phyloP scores from a whole-genome alignment of 2,329 filamentous ascomycete species.

The Cladosporium colombiae region DNA sequence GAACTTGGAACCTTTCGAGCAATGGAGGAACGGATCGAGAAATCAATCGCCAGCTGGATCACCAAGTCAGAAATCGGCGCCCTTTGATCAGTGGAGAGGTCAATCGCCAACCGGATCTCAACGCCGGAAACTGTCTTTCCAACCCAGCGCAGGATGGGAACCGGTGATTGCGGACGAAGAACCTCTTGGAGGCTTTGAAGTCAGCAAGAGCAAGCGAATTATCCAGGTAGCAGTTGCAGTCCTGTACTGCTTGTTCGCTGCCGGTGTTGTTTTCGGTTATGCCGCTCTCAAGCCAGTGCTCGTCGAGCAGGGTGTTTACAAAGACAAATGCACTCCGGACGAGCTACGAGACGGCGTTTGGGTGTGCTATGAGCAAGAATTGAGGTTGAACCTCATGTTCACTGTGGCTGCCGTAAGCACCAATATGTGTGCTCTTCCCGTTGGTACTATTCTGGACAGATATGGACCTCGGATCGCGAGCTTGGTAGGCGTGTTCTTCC shows the following conservation, averaged over 20 bases:
- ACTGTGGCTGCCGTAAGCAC: slow-evolving; percentile 84
- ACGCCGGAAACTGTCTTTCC: slow-evolving; percentile 52
- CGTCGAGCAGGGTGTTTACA: slow-evolving; percentile 71
- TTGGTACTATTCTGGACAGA: slow-evolving; percentile 81
- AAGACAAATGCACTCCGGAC: slow-evolving; percentile 60
- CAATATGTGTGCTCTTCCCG: slow-evolving; percentile 81
- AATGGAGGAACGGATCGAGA: slow-evolving; percentile 23
- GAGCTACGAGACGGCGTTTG: slow-evolving; percentile 52
- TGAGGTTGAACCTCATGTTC: slow-evolving; percentile 84
- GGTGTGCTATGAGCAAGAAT: slow-evolving; percentile 60
- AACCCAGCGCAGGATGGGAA: slow-evolving; percentile 50
- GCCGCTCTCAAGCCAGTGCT: slow-evolving; percentile 81
- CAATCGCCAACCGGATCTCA: slow-evolving; percentile 41
- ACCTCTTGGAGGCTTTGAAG: slow-evolving; percentile 55
- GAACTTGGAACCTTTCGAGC: slow-evolving; percentile 16
- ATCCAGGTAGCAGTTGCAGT: slow-evolving; percentile 67
- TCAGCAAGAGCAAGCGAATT: slow-evolving; percentile 54
- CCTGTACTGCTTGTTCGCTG: slow-evolving; percentile 72
- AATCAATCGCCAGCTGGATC: slow-evolving; percentile 36
- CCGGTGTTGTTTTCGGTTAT: slow-evolving; percentile 81
- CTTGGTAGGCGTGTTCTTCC: slow-evolving; percentile 67
- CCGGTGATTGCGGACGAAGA: slow-evolving; percentile 40
- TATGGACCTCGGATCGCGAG: slow-evolving; percentile 78
- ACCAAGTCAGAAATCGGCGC: slow-evolving; percentile 46
- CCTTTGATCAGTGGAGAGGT: slow-evolving; percentile 27